Evolutionary conservation across 192 early-diverging fungal genomes (phyloP), one percentile per base, ranked within the genome.

Genomic region (Linnemannia exigua): DNA sequence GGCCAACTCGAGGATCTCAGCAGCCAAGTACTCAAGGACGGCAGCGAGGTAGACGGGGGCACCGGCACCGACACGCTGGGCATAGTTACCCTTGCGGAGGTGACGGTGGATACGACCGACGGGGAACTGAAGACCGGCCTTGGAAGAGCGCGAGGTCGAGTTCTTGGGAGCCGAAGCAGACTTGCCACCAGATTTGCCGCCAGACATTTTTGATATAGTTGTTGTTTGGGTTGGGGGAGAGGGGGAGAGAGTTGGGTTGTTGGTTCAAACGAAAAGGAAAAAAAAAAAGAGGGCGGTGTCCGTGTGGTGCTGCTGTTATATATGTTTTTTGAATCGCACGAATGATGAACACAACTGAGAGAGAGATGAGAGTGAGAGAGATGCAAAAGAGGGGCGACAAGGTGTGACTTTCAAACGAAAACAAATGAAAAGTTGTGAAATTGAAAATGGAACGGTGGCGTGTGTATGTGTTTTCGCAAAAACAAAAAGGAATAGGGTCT

Each of bases 31-130:
- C 90, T 98, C 97, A 71, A 98, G 95, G 51, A 98, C 97, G 76
- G 97, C 97, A 78, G 97, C 97, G 37, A 98, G 90, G 91, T 97
- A 98, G 80, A 97, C 97, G 82, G 97, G 97, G 52, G 96, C 96
- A 88, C 96, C 96, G 80, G 96, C 96, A 89, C 95, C 96, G 70
- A 97, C 94, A 91, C 97, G 94, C 88, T 94, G 94, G 84, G 97
- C 96, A 90, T 97, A 98, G 93, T 97, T 97, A 72, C 97, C 97
- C 89, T 95, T 95, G 87, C 96, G 93, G 70, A 98, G 92, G 73
- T 96, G 93, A 93, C 96, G 95, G 91, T 98, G 96, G 89, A 98
- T 95, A 96, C 97, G 96, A 87, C 96, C 96, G 84, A 97, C 97
- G 81, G 97, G 97, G 95, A 98, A 98, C 90, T 97, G 96, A 87